Evolutionary conservation across 2,329 filamentous ascomycete species (phyloP), one percentile per base, ranked within the genome.

Genomic region (Pyrenophora graminea): DNA sequence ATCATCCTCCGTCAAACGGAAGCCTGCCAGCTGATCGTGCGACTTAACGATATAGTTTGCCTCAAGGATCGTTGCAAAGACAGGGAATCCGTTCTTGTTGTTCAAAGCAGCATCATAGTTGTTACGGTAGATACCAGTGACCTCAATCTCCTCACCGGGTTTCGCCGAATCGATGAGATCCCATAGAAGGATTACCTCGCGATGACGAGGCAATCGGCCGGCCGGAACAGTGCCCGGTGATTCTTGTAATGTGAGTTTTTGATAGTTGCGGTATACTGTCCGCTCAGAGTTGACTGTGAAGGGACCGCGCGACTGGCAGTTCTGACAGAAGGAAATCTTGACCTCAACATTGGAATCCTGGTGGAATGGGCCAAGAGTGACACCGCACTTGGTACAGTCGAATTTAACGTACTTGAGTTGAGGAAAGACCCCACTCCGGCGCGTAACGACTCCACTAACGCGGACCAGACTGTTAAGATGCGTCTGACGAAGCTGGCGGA

Each of bases 391-490:
- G 51, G 81, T 85, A 76, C 94, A 99, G 77, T 97, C 90, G 69
- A 99, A 97, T 77, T 97, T 96, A 77, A 99, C 90, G 74, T 97
- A 97, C 74, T 97, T 97, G 55, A 99, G 80, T 77, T 99, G 94
- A 3, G 94, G 94, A 73, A 99, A 99, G 40, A 99, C 95, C 48
- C 94, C 94, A 21, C 88, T 95, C 61, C 94, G 85, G 58, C 94
- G 86, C 30, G 94, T 99, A 23, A 99, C 94, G 4, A 99, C 94
- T 61, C 94, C 94, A 63, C 89, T 92, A 47, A 99, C 94, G 45
- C 93, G 87, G 33, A 99, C 90, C 37, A 99, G 81, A 66, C 92
- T 96, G 80, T 99, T 99, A 53, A 99, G 83, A 69, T 99, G 95
- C 3, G 88, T 91, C 76, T 99, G 94, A 54, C 94, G 90, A 38